These are phyloP conservation scores for Serpula lacrymans DNA, from an alignment of 768 basidiomycete species.

Conservation along the genomic window DNA sequence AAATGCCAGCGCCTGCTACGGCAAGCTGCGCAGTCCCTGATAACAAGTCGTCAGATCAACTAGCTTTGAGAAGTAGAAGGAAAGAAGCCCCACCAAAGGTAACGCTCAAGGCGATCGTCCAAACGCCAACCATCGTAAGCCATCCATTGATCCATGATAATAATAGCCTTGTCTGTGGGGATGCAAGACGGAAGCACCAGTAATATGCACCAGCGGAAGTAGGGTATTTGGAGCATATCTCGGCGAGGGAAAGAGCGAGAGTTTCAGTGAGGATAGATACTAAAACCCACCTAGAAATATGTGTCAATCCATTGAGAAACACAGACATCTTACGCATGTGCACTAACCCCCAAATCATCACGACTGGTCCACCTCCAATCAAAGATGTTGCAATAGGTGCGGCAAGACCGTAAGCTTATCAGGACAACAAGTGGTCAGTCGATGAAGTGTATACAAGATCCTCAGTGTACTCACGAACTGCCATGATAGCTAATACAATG, in stretches of 20 bases:
- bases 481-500: constrained; percentile 55
- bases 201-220: constrained; percentile 64
- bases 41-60: neutral
- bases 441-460: neutral
- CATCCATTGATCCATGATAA: constrained; percentile 68
- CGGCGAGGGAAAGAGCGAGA: constrained; percentile 52
- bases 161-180: constrained; percentile 47
- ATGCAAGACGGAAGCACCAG: constrained; percentile 61
- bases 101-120: constrained; percentile 65
- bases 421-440: constrained; percentile 6
- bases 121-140: constrained; percentile 65
- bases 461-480: constrained; percentile 49
- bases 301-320: neutral
- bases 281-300: constrained; percentile 41
- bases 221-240: constrained; percentile 59
- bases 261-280: constrained; percentile 46
- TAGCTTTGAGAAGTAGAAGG: neutral
- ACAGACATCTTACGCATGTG: neutral
- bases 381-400: constrained; percentile 56
- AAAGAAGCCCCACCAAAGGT: constrained; percentile 45
- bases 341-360: constrained; percentile 57
- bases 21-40: constrained; percentile 58
- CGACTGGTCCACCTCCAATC: constrained; percentile 51
- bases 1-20: constrained; percentile 57
- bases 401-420: constrained; percentile 50